phyloP scores from a whole-genome alignment of 1,284 basidiomycete species.

The Moesziomyces antarcticus region DNA sequence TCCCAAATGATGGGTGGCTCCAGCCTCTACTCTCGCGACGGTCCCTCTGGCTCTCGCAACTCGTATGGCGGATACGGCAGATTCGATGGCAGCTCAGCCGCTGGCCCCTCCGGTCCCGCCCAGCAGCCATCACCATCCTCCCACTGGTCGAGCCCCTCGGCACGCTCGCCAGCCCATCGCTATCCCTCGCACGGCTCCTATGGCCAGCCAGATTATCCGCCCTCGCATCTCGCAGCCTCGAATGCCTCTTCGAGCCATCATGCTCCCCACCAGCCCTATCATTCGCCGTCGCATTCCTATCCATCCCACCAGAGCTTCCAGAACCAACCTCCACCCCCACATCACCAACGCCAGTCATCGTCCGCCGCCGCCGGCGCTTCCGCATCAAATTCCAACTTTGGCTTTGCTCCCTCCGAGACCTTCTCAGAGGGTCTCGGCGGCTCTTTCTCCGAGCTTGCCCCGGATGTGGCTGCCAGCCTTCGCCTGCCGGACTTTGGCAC shows the following conservation, averaged over 20 bases:
- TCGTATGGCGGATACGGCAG: slow-evolving; percentile 31
- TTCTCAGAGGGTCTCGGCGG: slow-evolving; percentile 34
- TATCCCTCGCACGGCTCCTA: slow-evolving; percentile 35
- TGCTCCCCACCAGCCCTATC: slow-evolving; percentile 24
- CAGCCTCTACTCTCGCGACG: slow-evolving; percentile 39
- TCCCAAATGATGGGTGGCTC: slow-evolving; percentile 13
- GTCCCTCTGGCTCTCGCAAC: slow-evolving; percentile 15
- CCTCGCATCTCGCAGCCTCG: slow-evolving; percentile 16
- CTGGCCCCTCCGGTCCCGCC: slow-evolving; percentile 9
- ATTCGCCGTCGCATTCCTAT: slow-evolving; percentile 25
- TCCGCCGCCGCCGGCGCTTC: slow-evolving; percentile 1
- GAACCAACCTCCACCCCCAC: slow-evolving; percentile 17
- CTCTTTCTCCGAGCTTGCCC: slow-evolving; percentile 48
- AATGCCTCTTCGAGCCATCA: slow-evolving; percentile 15
- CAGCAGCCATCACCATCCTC: slow-evolving; percentile 38
- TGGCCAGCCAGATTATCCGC: slow-evolving; percentile 24
- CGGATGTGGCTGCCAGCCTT: slow-evolving; percentile 38
- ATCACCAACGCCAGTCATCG: slow-evolving; percentile 4
- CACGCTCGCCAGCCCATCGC: slow-evolving; percentile 30
- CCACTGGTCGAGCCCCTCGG: slow-evolving; percentile 38
- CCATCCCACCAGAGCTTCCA: slow-evolving; percentile 26
- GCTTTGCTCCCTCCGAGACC: slow-evolving; percentile 22
- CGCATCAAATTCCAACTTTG: slow-evolving; percentile 14
- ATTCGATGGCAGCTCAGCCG: slow-evolving; percentile 12
- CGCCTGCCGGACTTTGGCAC: slow-evolving; percentile 56